Evolutionary conservation across 208 protist species (phyloP).

Genomic region (Zelonia costaricensis): DNA sequence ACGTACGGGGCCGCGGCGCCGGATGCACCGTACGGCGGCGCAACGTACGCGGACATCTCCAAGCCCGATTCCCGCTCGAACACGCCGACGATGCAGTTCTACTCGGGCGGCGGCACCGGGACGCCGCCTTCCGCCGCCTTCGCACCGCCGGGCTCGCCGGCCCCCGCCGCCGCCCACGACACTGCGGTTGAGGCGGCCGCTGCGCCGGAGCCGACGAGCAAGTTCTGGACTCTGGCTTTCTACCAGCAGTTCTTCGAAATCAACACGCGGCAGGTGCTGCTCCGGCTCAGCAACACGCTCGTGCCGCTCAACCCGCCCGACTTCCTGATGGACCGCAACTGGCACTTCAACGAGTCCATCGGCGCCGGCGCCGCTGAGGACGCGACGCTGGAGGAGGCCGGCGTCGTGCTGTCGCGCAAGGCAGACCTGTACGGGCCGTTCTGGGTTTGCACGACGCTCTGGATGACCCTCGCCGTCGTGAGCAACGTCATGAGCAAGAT

Average conservation of each 20-base stretch:
- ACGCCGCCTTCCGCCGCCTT: not conserved
- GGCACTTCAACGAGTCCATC: constrained; percentile 42
- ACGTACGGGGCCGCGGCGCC: constrained; percentile 13
- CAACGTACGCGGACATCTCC: constrained; percentile 13
- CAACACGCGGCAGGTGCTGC: constrained; percentile 75
- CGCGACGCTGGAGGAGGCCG: constrained; percentile 38
- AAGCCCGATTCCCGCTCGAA: constrained; percentile 4
- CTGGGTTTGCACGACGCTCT: constrained; percentile 91
- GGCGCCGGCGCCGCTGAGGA: constrained; percentile 9
- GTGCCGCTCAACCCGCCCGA: constrained; percentile 75
- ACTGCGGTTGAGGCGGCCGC: not conserved
- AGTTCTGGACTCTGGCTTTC: constrained; percentile 84
- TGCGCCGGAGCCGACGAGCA: constrained; percentile 32
- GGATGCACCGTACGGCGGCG: constrained; percentile 1
- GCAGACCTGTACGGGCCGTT: constrained; percentile 92
- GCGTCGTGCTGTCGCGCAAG: constrained; percentile 50
- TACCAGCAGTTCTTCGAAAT: constrained; percentile 93
- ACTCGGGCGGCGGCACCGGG: constrained; percentile 6
- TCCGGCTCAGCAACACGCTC: constrained; percentile 71
- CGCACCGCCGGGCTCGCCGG: constrained; percentile 1
- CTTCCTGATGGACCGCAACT: constrained; percentile 82
- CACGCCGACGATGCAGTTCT: constrained; percentile 10
- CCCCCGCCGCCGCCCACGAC: constrained; percentile 2
- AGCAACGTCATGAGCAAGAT: constrained; percentile 83
- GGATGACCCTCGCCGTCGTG: constrained; percentile 85